These are phyloP conservation scores for Bisporella sp. DNA, from an alignment of 2,329 filamentous ascomycete species.

Conservation along the genomic window DNA sequence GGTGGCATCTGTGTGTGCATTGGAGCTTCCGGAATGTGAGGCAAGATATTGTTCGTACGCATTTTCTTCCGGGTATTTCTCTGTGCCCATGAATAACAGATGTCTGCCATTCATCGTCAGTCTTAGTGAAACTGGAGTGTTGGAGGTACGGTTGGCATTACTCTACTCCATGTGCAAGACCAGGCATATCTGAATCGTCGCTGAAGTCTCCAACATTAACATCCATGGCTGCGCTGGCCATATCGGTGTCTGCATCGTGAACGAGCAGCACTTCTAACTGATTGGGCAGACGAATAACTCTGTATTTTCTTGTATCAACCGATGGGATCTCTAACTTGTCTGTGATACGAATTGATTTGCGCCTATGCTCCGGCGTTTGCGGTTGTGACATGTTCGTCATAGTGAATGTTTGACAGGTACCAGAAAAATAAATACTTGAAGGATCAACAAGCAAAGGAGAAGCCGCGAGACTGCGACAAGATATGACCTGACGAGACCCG, in stretches of 20 bases:
- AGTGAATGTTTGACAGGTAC: slow-evolving; percentile 10
- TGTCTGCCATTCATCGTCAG: slow-evolving; percentile 30
- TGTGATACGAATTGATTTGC: slow-evolving; percentile 40
- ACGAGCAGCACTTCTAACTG: slow-evolving; percentile 86
- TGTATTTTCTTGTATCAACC: slow-evolving; percentile 77
- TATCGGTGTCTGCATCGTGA: slow-evolving; percentile 91
- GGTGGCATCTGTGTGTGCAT: slow-evolving; percentile 88
- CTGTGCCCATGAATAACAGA: slow-evolving; percentile 95
- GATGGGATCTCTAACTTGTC: slow-evolving; percentile 75
- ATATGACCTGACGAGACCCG: too few species aligned
- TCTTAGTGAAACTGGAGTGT: slow-evolving; percentile 28
- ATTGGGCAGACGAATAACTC: slow-evolving; percentile 75
- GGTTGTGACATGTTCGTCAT: slow-evolving; percentile 27
- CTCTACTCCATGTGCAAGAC: slow-evolving; percentile 64
- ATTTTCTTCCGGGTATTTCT: slow-evolving; percentile 95
- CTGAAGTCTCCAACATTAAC: slow-evolving; percentile 96
- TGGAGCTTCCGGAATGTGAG: slow-evolving; percentile 83
- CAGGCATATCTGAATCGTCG: slow-evolving; percentile 83
- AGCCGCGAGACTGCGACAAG: too few species aligned
- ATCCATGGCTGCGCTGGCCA: slow-evolving; percentile 90
- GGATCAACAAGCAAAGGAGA: too few species aligned
- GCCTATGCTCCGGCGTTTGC: slow-evolving; percentile 25
- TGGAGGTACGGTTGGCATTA: slow-evolving; percentile 26
- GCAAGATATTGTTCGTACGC: slow-evolving; percentile 92
- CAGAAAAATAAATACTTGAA: too few species aligned